phyloP scores from a whole-genome alignment of 371 early-diverging fungal species.

The Choanephora cucurbitarum region DNA sequence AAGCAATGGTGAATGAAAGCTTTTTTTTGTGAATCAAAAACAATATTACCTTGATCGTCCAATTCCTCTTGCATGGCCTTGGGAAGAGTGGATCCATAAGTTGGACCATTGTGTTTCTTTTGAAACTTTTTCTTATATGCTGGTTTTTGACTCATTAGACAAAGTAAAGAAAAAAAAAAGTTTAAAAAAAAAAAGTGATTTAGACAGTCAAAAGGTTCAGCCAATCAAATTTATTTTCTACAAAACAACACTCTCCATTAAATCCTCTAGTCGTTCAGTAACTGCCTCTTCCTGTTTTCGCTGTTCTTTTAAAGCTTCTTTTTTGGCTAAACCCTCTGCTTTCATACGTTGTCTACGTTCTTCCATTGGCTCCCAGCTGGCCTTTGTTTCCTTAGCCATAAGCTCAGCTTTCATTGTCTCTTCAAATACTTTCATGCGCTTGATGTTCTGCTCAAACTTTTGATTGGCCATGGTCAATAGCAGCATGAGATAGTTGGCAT shows the following conservation, averaged over 20 bases:
- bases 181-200: too few relatives aligned
- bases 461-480: conserved; percentile 53
- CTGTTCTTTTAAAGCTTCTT: conserved; percentile 31
- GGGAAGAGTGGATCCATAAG: conserved; percentile 40
- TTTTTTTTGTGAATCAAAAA: background rate
- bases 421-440: conserved; percentile 54
- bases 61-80: conserved; percentile 38
- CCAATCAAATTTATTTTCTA: too few relatives aligned
- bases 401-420: conserved; percentile 34
- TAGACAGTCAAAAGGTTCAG: too few relatives aligned
- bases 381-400: conserved; percentile 3
- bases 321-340: too few relatives aligned
- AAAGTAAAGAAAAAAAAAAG: too few relatives aligned
- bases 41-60: conserved; percentile 33
- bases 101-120: conserved; percentile 12
- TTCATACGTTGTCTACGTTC: conserved; percentile 59
- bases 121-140: background rate
- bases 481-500: conserved; percentile 44
- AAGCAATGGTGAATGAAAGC: background rate
- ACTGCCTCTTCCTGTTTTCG: conserved; percentile 1
- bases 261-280: background rate
- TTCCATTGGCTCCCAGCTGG: conserved; percentile 53
- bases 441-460: conserved; percentile 54
- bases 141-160: too few relatives aligned
- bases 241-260: conserved; percentile 3